Conservation (phyloP, 306 rosid species). For the Acacia melanoxylon region DNA sequence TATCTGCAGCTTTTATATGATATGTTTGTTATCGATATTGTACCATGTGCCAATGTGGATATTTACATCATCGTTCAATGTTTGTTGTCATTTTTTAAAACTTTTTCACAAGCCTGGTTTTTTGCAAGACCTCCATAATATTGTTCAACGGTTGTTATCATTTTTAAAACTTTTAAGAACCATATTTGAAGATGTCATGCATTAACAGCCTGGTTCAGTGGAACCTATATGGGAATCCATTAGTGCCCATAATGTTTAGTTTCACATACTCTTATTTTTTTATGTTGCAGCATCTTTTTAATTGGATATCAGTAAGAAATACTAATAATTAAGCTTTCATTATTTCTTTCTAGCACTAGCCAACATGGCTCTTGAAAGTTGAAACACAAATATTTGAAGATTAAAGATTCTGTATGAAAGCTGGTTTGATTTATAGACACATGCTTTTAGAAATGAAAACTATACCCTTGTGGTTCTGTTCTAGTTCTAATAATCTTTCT, state of each 20-base stretch:
- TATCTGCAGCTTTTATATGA: not conserved
- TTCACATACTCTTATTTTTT: not conserved
- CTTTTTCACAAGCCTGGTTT: not conserved
- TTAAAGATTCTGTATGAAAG: no score
- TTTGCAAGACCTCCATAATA: conserved; percentile 4
- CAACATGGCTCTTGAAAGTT: not conserved
- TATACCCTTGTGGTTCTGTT: not conserved
- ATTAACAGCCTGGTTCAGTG: not conserved
- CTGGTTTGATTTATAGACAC: not conserved
- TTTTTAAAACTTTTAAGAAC: not conserved
- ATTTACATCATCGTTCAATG: not conserved
- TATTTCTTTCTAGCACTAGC: not conserved
- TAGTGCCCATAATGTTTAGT: not conserved
- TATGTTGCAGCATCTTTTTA: not conserved
- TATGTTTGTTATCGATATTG: conserved; percentile 13
- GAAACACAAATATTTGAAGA: not conserved
- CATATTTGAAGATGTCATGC: not conserved
- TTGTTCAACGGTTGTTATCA: no score
- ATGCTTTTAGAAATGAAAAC: not conserved
- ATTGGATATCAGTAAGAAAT: not conserved
- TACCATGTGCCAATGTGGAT: not conserved
- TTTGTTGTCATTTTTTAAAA: conserved; percentile 11
- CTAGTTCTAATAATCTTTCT: not conserved
- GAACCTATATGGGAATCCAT: not conserved
- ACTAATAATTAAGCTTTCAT: not conserved